Evolutionary conservation across 495 filamentous ascomycete species (phyloP), one percentile per base, ranked within the genome.

Genomic region (Darksidea phi): DNA sequence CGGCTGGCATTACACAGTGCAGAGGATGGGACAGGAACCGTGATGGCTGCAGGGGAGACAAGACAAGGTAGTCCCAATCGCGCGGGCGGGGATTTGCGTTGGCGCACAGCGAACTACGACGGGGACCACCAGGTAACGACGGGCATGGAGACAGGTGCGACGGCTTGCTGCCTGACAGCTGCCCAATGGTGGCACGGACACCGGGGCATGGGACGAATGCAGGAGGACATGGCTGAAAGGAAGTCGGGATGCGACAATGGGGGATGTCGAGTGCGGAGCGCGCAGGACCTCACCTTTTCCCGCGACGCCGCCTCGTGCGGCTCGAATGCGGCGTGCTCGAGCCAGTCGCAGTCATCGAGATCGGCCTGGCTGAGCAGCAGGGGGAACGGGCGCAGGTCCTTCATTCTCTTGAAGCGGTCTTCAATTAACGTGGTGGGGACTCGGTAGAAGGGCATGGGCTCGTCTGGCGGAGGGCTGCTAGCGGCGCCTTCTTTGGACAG

Each of bases 311-410:
- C 80, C 73, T 95, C 86, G 6, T 78, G 74, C 60, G 88, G 76
- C 0, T 84, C 80, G 67, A 96, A 96, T 1, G 87, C 83, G 0
- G 80, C 82, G 48, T 85, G 83, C 73, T 97, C 92, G 34, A 97
- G 80, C 13, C 76, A 76, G 24, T 90, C 75, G 71, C 89, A 93
- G 20, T 87, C 84, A 0, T 94, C 89, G 11, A 90, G 75, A 69
- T 96, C 88, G 0, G 84, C 84, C 46, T 83, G 72, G 23, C 82
- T 88, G 36, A 97, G 79, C 15, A 86, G 81, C 59, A 89, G 84
- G 5, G 87, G 82, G 55, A 88, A 88, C 1, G 88, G 88, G 65
- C 87, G 82, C 57, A 87, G 67, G 38, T 66, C 58, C 57, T 45
- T 63, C 57, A 59, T 54, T 36, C 50, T 66, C 48, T 57, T 68